phyloP scores from a whole-genome alignment of 2,329 filamentous ascomycete genomes.

The Acrodontium crateriforme region DNA sequence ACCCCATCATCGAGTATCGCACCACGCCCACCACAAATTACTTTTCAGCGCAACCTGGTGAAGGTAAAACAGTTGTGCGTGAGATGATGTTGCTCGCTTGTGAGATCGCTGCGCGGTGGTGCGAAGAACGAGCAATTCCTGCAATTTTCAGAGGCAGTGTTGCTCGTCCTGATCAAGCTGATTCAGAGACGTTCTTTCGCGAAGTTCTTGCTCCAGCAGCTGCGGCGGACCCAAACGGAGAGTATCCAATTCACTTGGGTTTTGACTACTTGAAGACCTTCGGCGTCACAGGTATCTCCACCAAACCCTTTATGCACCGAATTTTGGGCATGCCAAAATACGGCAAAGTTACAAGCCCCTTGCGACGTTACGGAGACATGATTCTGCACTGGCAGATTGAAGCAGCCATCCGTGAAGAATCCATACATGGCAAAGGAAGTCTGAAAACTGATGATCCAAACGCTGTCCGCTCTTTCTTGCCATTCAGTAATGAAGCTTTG shows the following conservation, averaged over 20 bases:
- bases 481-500: conserved; percentile 36
- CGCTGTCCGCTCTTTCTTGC: conserved; percentile 25
- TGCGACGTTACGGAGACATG: conserved; percentile 48
- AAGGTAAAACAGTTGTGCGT: conserved; percentile 22
- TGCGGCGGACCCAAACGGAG: conserved; percentile 18
- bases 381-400: conserved; percentile 52
- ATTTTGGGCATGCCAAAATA: conserved; percentile 40
- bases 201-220: conserved; percentile 25
- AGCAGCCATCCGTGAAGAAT: conserved; percentile 44
- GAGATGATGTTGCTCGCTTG: conserved; percentile 44
- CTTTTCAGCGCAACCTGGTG: conserved; percentile 10
- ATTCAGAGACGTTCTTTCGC: conserved; percentile 19
- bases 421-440: conserved; percentile 28
- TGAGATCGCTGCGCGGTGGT: conserved; percentile 38
- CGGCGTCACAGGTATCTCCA: conserved; percentile 31
- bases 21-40: conserved; percentile 22
- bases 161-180: conserved; percentile 17
- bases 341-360: conserved; percentile 45
- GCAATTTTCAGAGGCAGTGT: conserved; percentile 33
- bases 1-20: conserved; percentile 29
- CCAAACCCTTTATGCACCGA: conserved; percentile 35
- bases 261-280: conserved; percentile 27
- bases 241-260: conserved; percentile 24
- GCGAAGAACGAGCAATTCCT: conserved; percentile 37
- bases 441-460: conserved; percentile 17